Evolutionary conservation across 805 yeast genomes (phyloP), one percentile per base, ranked within the genome.

Genomic region (Wickerhamiella dianesei): DNA sequence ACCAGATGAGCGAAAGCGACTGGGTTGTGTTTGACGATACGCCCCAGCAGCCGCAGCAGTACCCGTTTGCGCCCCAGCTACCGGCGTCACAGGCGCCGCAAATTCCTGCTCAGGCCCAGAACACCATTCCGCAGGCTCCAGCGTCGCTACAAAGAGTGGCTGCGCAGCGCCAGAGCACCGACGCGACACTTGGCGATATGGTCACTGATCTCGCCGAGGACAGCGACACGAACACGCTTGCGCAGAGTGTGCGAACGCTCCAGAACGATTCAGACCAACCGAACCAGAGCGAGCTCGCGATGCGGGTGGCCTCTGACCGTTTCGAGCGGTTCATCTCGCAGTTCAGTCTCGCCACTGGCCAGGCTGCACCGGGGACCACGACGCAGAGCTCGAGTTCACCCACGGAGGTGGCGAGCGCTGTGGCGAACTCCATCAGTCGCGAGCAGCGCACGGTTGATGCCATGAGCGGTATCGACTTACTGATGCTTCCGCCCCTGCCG

Each of bases 401-500:
- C 44, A 25, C 22, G 35, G 18, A 9, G 32, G 32, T 25, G 6
- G 12, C 32, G 9, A 25, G 12, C 12, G 32, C 32, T 12, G 12
- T 25, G 32, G 32, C 32, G 9, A 25, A 25, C 12, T 25, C 32
- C 6, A 25, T 25, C 12, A 25, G 12, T 12, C 32, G 32, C 32
- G 32, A 25, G 9, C 32, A 25, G 32, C 32, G 32, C 9, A 6
- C 32, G 12, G 12, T 25, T 6, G 32, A 25, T 25, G 32, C 32
- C 32, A 12, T 25, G 40, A 19, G 22, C 37, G 16, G 44, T 21
- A 44, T 37, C 22, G 37, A 21, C 13, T 35, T 8, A 36, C 22
- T 35, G 22, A 40, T 25, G 46, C 40, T 39, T 44, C 41, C 29
- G 45, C 43, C 25, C 44, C 53, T 8, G 45, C 54, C 16, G 83